Base-by-base conservation (phyloP, 192 early-diverging fungal species). In the Geranomyces variabilis region DNA sequence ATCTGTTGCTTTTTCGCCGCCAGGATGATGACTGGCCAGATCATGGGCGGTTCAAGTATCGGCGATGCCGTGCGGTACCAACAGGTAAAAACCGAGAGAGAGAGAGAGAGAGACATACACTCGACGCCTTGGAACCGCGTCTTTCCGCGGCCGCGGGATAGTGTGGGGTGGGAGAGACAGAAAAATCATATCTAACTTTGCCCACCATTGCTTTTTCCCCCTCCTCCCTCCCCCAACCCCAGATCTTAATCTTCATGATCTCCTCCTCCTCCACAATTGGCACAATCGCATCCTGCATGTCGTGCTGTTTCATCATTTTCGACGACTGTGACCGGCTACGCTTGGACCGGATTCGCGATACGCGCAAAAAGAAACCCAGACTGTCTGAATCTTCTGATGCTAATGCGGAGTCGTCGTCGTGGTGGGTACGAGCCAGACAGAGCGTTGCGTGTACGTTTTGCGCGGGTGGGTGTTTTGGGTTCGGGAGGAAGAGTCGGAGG, bases 201-300 rank as follows among this genome's bases (percentile, higher is more conserved):
- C 46, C 19, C 46, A 47, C 46, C 46, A n/a, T n/a, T n/a, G n/a
- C n/a, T n/a, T n/a, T n/a, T n/a, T n/a, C n/a, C n/a, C n/a, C n/a
- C n/a, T n/a, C 19, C 46, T 12, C 19, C 91, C 90, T 61, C 92
- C 93, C 74, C 19, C 19, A 47, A 12, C 46, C 12, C 19, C 88
- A 91, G 67, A 90, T 93, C 56, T 90, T 96, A 55, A 87, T 93
- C 84, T 94, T 93, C 71, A 90, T 96, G 90, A 90, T 96, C 24
- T 85, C 86, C 19, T 88, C 92, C 0, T 86, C 87, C n/a, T 85
- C 86, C 9, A 86, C 87, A 15, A 82, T 93, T 30, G 90, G 74
- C 0, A 72, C 70, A 2, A 62, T 75, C 17, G 34, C 58, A 12
- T 12, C 66, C 8, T 46, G 61, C 14, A 33, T 75, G 4, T 29